These are phyloP conservation scores for Botrytis fragariae DNA, from an alignment of 2,329 filamentous ascomycete species.

Conservation along the genomic window DNA sequence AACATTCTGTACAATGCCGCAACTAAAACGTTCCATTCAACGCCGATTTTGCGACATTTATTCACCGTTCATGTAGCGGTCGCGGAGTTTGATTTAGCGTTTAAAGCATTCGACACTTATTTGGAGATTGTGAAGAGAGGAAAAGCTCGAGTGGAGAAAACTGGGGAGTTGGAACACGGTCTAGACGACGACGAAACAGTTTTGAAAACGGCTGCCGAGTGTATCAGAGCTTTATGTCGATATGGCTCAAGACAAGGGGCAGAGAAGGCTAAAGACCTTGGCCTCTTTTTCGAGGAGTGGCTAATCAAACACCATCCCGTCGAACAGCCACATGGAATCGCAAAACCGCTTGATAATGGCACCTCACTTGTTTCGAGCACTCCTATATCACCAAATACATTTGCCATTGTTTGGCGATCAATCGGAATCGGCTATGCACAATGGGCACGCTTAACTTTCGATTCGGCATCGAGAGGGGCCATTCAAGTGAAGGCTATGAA, in stretches of 20 bases:
- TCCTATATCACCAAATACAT: constrained; percentile 55
- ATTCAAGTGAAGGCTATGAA: constrained; percentile 76
- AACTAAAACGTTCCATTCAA: constrained; percentile 93
- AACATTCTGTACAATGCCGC: constrained; percentile 88
- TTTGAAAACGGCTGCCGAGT: constrained; percentile 75
- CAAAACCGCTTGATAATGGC: constrained; percentile 25
- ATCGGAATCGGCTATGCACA: constrained; percentile 83
- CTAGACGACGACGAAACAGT: constrained; percentile 78
- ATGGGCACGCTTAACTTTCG: constrained; percentile 80
- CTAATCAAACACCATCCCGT: constrained; percentile 55
- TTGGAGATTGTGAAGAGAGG: constrained; percentile 82
- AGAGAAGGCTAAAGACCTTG: constrained; percentile 74
- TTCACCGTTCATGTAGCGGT: constrained; percentile 85
- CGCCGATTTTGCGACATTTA: constrained; percentile 77
- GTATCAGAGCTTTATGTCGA: constrained; percentile 75
- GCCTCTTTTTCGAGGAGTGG: constrained; percentile 70
- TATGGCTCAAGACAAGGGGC: constrained; percentile 74
- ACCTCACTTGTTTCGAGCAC: constrained; percentile 26
- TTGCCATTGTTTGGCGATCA: constrained; percentile 75
- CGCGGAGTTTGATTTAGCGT: constrained; percentile 87
- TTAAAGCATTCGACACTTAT: constrained; percentile 90
- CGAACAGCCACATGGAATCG: constrained; percentile 25
- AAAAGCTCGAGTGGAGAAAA: constrained; percentile 80
- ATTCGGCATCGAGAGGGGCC: constrained; percentile 66
- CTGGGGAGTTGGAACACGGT: constrained; percentile 64